Conservation (phyloP, 345 rosid genomes). For the Euphorbia tirucalli region DNA sequence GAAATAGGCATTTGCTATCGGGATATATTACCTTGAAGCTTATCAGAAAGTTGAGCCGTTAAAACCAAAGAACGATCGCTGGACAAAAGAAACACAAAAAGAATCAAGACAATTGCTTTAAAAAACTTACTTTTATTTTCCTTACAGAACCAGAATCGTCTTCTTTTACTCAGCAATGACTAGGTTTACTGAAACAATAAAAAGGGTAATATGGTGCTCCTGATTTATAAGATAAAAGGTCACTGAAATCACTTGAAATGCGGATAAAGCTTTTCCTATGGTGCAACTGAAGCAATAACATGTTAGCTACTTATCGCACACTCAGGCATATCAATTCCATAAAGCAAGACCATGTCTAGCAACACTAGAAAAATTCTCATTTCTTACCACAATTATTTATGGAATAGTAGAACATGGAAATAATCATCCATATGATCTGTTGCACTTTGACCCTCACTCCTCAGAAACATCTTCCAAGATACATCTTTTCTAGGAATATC, state of each 20-base stretch:
- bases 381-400: not conserved
- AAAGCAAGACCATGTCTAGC: not conserved
- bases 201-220: too few relatives aligned
- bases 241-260: too few relatives aligned
- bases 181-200: too few relatives aligned
- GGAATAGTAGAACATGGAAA: not conserved
- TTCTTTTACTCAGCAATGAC: too few relatives aligned
- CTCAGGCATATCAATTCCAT: not conserved
- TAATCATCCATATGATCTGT: too few relatives aligned
- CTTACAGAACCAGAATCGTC: not conserved
- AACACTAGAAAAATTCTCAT: not conserved
- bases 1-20: not conserved
- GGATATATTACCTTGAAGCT: conserved; percentile 6
- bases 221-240: too few relatives aligned
- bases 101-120: not conserved
- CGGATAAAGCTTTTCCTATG: too few relatives aligned
- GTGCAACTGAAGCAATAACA: too few relatives aligned
- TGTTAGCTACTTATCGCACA: not conserved
- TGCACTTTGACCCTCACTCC: too few relatives aligned
- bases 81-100: conserved; percentile 12
- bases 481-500: too few relatives aligned
- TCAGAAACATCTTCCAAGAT: too few relatives aligned
- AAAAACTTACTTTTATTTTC: not conserved
- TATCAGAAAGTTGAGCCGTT: conserved; percentile 77
- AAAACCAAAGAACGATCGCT: conserved; percentile 69